Percentiles rank a stretch among this genome's conserved stretches.
These are phyloP conservation scores for Aquilaria agallochum DNA, from an alignment of 441 rosid genomes.

Conservation along the genomic window DNA sequence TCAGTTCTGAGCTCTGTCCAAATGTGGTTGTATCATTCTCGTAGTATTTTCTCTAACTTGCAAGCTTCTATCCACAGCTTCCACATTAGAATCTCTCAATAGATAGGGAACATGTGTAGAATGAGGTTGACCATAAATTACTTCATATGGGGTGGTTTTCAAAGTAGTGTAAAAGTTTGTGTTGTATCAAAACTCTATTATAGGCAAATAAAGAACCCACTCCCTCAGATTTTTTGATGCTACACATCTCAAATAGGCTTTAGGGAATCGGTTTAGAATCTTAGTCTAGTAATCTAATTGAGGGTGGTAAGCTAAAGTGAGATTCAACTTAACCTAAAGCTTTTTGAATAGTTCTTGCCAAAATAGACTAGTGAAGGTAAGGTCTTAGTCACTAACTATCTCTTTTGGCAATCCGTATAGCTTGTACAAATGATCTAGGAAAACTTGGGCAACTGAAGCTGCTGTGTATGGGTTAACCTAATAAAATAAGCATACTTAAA, in stretches of 20 bases:
- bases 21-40: neutral
- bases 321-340: neutral
- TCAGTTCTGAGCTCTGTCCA: neutral
- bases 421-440: neutral
- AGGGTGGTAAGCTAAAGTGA: too few species aligned
- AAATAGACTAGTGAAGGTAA: neutral
- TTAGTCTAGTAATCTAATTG: neutral
- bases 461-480: neutral
- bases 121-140: neutral
- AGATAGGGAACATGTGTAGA: neutral
- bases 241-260: neutral
- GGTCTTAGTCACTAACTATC: neutral
- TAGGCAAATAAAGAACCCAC: neutral
- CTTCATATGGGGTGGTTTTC: neutral
- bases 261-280: neutral
- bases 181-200: constrained; percentile 7
- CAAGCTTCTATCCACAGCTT: neutral
- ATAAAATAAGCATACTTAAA: constrained; percentile 4
- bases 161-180: neutral
- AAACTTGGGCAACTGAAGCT: neutral
- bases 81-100: neutral
- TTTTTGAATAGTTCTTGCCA: neutral
- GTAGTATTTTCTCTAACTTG: neutral
- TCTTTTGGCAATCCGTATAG: neutral
- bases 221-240: neutral